A percentile compares a stretch with the other conserved stretches of the same genome.
Evolutionary conservation across 768 basidiomycete species (phyloP).

Genomic region (Tephrocybe sp.): DNA sequence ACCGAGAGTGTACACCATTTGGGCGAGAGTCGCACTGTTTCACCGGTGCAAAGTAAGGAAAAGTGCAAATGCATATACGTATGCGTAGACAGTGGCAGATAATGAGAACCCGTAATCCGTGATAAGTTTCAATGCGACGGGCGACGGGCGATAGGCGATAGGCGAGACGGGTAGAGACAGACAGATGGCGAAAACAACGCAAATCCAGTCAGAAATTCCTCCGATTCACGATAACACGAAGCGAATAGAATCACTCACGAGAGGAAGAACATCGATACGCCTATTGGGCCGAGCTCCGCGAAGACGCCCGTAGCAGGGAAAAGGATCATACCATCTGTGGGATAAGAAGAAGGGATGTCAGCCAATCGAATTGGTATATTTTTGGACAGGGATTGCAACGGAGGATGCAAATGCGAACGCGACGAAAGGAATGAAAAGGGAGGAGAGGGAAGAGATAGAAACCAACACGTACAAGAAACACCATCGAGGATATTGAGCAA

Average conservation of each 20-base stretch:
- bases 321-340: conserved; percentile 90
- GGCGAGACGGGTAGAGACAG: not conserved
- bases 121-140: too few species aligned
- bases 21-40: conserved; percentile 71
- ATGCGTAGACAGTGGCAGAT: too few species aligned
- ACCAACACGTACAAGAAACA: conserved; percentile 67
- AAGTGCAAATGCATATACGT: too few species aligned
- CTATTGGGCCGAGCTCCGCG: conserved; percentile 75
- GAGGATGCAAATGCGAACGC: too few species aligned
- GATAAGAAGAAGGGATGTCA: not conserved
- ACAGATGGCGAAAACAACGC: conserved; percentile 1
- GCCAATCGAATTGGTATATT: not conserved
- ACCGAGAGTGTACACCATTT: conserved; percentile 81
- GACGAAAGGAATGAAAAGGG: not conserved
- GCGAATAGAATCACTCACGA: conserved; percentile 41
- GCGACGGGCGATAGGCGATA: too few species aligned
- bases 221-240: not conserved
- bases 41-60: too few species aligned
- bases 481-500: conserved; percentile 92
- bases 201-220: not conserved
- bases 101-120: too few species aligned
- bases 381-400: too few species aligned
- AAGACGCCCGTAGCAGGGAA: conserved; percentile 88
- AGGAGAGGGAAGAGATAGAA: not conserved
- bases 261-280: conserved; percentile 95